Evolutionary conservation across 352 stramenopile species (phyloP).

Genomic region (Pythium dissimile): DNA sequence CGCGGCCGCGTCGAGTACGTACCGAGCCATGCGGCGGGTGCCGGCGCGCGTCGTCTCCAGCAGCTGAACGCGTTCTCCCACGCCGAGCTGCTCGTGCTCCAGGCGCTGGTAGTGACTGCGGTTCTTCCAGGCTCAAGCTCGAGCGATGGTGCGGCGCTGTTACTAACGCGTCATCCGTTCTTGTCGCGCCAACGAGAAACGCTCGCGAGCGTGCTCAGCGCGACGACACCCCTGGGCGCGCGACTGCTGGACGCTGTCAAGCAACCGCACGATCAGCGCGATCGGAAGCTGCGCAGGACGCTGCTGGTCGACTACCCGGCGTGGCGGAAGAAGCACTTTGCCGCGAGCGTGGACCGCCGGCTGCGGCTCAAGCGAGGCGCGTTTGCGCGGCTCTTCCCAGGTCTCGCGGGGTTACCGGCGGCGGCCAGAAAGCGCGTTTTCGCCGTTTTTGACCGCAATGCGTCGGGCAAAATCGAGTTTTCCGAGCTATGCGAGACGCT

Average conservation of each 20-base stretch:
- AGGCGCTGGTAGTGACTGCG: slow-evolving; percentile 39
- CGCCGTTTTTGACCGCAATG: slow-evolving; percentile 43
- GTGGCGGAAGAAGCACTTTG: slow-evolving; percentile 45
- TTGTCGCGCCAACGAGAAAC: slow-evolving; percentile 7
- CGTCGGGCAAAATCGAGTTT: slow-evolving; percentile 49
- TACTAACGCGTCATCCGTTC: slow-evolving; percentile 16
- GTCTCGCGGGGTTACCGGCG: slow-evolving; percentile 31
- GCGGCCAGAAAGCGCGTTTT: slow-evolving; percentile 37
- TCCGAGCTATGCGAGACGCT: slow-evolving; percentile 63
- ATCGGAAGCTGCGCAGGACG: slow-evolving; percentile 11
- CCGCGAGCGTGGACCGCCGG: slow-evolving; percentile 33
- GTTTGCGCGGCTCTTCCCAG: slow-evolving; percentile 59
- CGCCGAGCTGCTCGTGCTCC: slow-evolving; percentile 56
- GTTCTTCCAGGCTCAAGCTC: slow-evolving; percentile 9
- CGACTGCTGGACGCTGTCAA: not conserved
- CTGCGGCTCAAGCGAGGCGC: slow-evolving; percentile 40
- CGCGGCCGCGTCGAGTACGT: not conserved
- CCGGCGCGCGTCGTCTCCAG: slow-evolving; percentile 9
- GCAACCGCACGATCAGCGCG: slow-evolving; percentile 6
- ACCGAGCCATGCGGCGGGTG: not conserved
- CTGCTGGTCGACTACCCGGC: slow-evolving; percentile 21
- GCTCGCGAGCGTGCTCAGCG: slow-evolving; percentile 12
- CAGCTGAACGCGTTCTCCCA: slow-evolving; percentile 51
- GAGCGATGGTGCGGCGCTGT: slow-evolving; percentile 25
- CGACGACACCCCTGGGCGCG: not conserved